Conservation (phyloP, 176 grass and related monocot genomes). For the Avena atlantica region DNA sequence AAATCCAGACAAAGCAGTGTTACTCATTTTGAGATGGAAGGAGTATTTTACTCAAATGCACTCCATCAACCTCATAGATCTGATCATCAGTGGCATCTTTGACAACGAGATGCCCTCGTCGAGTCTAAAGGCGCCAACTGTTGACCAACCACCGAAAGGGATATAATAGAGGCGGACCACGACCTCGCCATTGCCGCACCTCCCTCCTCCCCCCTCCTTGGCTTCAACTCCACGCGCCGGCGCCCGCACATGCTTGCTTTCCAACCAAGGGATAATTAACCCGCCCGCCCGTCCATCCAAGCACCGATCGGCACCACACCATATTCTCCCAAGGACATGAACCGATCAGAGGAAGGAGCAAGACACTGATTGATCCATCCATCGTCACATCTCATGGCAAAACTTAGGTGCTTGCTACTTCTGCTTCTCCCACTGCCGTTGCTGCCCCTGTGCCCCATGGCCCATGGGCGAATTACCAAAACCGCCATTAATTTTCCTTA, state of each 20-base stretch:
- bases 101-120: too few species aligned
- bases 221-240: conserved; percentile 65
- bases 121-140: too few species aligned
- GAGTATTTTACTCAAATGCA: too few species aligned
- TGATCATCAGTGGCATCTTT: too few species aligned
- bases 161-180: not conserved
- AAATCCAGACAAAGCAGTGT: too few species aligned
- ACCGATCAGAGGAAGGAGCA: conserved; percentile 9
- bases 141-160: too few species aligned
- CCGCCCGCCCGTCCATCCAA: not conserved
- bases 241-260: conserved; percentile 70
- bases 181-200: conserved; percentile 33
- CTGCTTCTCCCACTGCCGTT: not conserved
- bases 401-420: conserved; percentile 43
- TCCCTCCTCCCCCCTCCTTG: conserved; percentile 38
- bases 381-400: conserved; percentile 10
- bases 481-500: not conserved
- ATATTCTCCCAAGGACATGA: not conserved
- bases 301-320: not conserved
- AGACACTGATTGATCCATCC: conserved; percentile 20
- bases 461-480: too few species aligned
- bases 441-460: not conserved
- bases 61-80: too few species aligned
- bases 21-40: too few species aligned
- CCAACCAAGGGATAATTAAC: conserved; percentile 59